Percentiles rank a stretch among this genome's conserved stretches.
phyloP scores from a whole-genome alignment of 441 rosid genomes.

The Erysimum cheiri region DNA sequence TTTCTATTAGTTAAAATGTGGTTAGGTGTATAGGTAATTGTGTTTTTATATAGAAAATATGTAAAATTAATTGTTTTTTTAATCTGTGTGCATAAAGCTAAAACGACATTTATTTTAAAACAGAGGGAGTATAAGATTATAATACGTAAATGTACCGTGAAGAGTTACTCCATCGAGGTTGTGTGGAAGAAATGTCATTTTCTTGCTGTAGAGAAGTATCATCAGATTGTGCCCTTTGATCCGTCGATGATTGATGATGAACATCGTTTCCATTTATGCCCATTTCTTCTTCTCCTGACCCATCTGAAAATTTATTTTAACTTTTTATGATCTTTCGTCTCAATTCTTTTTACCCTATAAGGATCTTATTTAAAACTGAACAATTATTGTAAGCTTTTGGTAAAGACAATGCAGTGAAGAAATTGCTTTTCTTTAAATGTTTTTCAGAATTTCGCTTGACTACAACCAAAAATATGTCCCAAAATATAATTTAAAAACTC shows the following conservation, averaged over 20 bases:
- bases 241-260: constrained; percentile 48
- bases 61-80: too few species aligned
- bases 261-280: constrained; percentile 50
- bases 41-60: too few species aligned
- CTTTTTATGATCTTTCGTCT: constrained; percentile 28
- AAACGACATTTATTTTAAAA: too few species aligned
- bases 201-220: constrained; percentile 57
- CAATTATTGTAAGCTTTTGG: constrained; percentile 37
- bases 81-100: too few species aligned
- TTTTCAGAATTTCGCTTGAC: constrained; percentile 25
- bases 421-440: constrained; percentile 30
- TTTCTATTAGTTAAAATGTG: too few species aligned
- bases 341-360: constrained; percentile 38
- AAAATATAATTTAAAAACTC: not conserved
- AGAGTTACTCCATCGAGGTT: constrained; percentile 72
- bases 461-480: not conserved
- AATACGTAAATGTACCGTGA: constrained; percentile 59
- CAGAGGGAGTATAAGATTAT: constrained; percentile 8
- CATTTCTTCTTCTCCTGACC: constrained; percentile 77
- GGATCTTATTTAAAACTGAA: constrained; percentile 39
- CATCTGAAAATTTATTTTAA: constrained; percentile 53
- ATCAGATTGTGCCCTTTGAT: constrained; percentile 53
- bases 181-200: constrained; percentile 49
- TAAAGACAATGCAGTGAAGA: constrained; percentile 36
- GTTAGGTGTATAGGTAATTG: too few species aligned